These are phyloP conservation scores for Trifolium fragiferum DNA, from an alignment of 306 rosid species.

Conservation along the genomic window DNA sequence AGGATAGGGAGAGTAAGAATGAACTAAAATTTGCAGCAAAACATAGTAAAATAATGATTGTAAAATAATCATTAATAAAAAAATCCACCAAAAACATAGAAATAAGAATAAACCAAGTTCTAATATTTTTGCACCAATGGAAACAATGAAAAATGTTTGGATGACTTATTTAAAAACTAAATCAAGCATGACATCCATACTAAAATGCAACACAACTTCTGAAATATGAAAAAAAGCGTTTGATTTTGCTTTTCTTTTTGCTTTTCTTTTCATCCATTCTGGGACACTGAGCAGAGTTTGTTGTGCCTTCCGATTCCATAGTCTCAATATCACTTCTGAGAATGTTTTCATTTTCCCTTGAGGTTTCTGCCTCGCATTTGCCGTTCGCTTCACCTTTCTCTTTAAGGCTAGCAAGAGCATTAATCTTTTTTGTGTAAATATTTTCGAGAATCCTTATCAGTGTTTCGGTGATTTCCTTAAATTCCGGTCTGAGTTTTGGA, in stretches of 20 bases:
- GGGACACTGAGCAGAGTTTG: too few species aligned
- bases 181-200: not conserved
- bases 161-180: too few species aligned
- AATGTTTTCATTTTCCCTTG: too few species aligned
- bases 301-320: too few species aligned
- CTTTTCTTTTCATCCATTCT: not conserved
- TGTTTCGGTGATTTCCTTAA: slow-evolving; percentile 45
- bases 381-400: not conserved
- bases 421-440: not conserved
- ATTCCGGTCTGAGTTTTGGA: slow-evolving; percentile 63
- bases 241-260: not conserved
- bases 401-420: not conserved
- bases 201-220: not conserved
- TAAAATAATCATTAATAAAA: too few species aligned
- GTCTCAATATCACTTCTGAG: too few species aligned
- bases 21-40: too few species aligned
- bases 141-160: not conserved
- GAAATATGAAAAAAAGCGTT: not conserved
- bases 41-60: too few species aligned
- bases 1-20: too few species aligned
- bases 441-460: slow-evolving; percentile 40
- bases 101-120: too few species aligned
- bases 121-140: too few species aligned
- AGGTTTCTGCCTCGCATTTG: not conserved
- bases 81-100: too few species aligned